Conservation (phyloP, 2,329 filamentous ascomycete species). For the Stachybotrys chartarum region DNA sequence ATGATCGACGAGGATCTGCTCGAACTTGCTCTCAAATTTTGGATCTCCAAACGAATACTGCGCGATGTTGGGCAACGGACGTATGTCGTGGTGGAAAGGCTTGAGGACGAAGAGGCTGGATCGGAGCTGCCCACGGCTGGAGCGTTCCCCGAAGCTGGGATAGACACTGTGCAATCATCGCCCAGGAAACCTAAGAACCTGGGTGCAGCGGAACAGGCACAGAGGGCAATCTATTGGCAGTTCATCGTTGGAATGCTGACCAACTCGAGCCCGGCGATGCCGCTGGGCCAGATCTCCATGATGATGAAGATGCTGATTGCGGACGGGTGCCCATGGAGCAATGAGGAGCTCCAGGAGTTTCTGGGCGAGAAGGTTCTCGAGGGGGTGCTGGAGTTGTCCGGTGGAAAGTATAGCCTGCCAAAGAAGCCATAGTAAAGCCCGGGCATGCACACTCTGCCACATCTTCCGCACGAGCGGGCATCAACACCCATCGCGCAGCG, state of each 20-base stretch:
- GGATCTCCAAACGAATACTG: conserved; percentile 63
- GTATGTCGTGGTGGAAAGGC: conserved; percentile 62
- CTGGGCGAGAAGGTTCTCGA: conserved; percentile 69
- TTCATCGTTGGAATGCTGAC: conserved; percentile 95
- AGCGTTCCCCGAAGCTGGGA: conserved; percentile 9
- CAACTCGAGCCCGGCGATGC: conserved; percentile 77
- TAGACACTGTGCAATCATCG: conserved; percentile 25
- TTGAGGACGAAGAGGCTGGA: conserved; percentile 31
- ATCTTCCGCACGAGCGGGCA: background rate
- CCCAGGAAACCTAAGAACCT: conserved; percentile 48
- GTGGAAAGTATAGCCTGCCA: conserved; percentile 62
- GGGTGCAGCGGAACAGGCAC: conserved; percentile 56
- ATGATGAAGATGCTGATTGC: conserved; percentile 92
- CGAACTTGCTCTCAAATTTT: conserved; percentile 60
- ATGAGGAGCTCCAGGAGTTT: conserved; percentile 80
- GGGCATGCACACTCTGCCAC: background rate
- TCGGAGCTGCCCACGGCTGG: conserved; percentile 23
- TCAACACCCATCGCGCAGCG: background rate
- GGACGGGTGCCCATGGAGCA: conserved; percentile 82
- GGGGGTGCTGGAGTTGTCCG: conserved; percentile 60
- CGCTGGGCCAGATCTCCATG: conserved; percentile 73
- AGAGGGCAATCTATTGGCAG: conserved; percentile 69
- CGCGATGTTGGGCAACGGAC: conserved; percentile 45
- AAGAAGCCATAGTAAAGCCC: conserved; percentile 37
- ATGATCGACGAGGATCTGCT: conserved; percentile 71